Conservation (phyloP, 148 eudicot genomes). For the Cornus controversa region DNA sequence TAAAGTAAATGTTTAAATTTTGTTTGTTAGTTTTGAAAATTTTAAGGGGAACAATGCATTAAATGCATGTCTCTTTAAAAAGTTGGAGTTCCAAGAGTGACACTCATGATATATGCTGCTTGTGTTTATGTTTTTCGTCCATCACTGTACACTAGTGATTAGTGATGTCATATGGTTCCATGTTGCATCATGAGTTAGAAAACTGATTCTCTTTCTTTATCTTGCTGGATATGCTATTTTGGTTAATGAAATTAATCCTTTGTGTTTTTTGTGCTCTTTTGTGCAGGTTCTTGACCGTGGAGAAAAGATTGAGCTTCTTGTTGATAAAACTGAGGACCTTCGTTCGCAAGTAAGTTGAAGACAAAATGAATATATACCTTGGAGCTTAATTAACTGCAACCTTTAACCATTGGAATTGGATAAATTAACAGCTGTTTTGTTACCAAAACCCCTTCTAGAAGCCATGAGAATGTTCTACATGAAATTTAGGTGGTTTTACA, state of each 20-base stretch:
- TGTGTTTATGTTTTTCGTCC: background rate
- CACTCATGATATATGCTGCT: background rate
- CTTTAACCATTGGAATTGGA: background rate
- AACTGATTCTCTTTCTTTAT: background rate
- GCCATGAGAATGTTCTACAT: background rate
- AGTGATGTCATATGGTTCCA: background rate
- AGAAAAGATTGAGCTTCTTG: slow-evolving; percentile 34
- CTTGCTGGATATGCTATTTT: slow-evolving; percentile 1
- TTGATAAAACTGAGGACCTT: slow-evolving; percentile 32
- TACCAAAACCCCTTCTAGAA: no score
- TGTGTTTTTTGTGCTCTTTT: background rate
- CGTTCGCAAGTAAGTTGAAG: slow-evolving; percentile 22
- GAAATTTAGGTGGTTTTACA: background rate
- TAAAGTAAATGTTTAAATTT: no score
- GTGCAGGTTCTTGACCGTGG: slow-evolving; percentile 33
- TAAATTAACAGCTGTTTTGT: background rate
- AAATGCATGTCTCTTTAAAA: background rate
- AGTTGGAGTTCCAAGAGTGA: no score
- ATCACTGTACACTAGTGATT: background rate
- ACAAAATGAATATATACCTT: background rate
- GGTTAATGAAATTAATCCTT: background rate
- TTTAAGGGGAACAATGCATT: no score
- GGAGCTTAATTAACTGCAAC: no score
- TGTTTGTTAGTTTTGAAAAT: no score
- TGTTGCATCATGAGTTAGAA: background rate